Conservation (phyloP, 306 rosid genomes). For the Casuarina glauca region DNA sequence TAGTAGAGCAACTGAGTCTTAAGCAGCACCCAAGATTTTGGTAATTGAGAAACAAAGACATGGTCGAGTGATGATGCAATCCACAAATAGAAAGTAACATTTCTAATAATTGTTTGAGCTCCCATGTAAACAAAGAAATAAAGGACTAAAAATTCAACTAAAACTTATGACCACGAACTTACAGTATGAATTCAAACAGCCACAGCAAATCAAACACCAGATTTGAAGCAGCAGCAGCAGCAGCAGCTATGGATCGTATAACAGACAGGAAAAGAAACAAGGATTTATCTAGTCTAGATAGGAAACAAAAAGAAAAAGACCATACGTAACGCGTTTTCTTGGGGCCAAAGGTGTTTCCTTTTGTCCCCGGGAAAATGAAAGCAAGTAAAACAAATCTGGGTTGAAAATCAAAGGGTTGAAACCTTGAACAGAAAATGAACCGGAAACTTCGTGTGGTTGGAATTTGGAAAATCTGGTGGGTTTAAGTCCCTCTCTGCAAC, state of each 20-base stretch:
- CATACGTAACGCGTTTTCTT: not conserved
- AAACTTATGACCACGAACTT: not conserved
- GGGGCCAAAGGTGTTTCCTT: not conserved
- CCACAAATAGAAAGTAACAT: not conserved
- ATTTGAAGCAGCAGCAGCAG: constrained; percentile 7
- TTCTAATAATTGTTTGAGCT: not conserved
- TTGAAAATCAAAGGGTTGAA: constrained; percentile 3
- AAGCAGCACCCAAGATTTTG: not conserved
- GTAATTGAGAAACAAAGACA: not conserved
- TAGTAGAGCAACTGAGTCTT: not conserved
- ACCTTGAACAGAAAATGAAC: not conserved
- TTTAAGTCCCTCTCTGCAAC: not conserved
- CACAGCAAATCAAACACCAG: not conserved
- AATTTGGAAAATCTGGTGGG: constrained; percentile 16
- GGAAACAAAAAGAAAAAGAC: not conserved
- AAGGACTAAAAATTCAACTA: too few species aligned
- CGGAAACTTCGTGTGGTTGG: constrained; percentile 17
- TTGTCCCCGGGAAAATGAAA: not conserved
- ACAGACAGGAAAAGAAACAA: not conserved
- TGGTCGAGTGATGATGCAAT: not conserved
- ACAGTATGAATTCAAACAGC: not conserved
- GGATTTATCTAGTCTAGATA: not conserved
- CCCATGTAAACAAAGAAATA: not conserved
- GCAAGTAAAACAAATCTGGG: not conserved
- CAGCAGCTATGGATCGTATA: not conserved